phyloP scores from a whole-genome alignment of 75 land plant species.

The Selaginella moellendorffii region DNA sequence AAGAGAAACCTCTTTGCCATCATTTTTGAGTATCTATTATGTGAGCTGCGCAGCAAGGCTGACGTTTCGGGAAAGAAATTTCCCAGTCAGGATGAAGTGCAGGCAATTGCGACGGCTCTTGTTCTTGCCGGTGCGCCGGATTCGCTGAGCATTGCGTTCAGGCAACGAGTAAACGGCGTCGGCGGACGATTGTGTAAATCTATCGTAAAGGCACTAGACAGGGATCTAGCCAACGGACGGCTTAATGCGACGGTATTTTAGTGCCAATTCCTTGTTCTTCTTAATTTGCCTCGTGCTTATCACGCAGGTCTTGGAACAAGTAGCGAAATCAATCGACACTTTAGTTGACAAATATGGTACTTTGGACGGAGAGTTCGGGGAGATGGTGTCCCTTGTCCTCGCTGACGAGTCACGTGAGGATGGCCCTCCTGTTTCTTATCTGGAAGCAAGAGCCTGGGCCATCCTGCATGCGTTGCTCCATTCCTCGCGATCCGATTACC shows the following conservation, averaged over 20 bases:
- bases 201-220: constrained; percentile 41
- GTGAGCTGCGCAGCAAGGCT: constrained; percentile 36
- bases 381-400: constrained; percentile 29
- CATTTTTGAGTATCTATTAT: constrained; percentile 63
- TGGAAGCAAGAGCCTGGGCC: constrained; percentile 53
- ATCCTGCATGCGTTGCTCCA: constrained; percentile 77
- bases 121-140: constrained; percentile 71
- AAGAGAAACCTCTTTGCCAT: constrained; percentile 62
- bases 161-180: constrained; percentile 61
- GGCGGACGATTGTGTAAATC: constrained; percentile 57
- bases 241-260: constrained; percentile 39
- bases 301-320: constrained; percentile 72
- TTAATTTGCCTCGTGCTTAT: too few relatives aligned
- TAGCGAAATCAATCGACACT: constrained; percentile 40
- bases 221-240: constrained; percentile 58
- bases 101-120: constrained; percentile 48
- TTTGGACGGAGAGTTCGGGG: constrained; percentile 51
- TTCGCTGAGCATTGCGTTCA: constrained; percentile 63
- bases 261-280: background rate
- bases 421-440: constrained; percentile 24
- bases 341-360: constrained; percentile 39
- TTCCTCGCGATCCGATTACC: constrained; percentile 53
- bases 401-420: constrained; percentile 13
- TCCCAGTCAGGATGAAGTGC: constrained; percentile 59
- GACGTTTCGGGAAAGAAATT: constrained; percentile 28